Evolutionary conservation across 371 early-diverging fungal genomes (phyloP).

Genomic region (Vairimorpha apis): DNA sequence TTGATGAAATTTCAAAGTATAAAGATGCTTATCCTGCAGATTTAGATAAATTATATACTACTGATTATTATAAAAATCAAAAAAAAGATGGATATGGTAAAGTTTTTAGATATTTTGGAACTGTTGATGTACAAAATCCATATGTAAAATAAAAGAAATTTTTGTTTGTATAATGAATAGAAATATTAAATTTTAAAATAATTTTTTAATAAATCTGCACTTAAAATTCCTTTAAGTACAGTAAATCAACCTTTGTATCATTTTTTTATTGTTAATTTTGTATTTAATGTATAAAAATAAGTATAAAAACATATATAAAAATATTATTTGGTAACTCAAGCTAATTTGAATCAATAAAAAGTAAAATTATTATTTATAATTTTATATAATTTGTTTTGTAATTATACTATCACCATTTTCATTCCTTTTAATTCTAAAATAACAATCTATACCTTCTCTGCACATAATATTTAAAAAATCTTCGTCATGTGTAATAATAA

Average conservation of each 20-base stretch:
- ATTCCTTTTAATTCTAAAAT: constrained; percentile 60
- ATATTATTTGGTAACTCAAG: no score
- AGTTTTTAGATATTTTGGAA: constrained; percentile 43
- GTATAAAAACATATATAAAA: no score
- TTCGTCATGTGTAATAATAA: constrained; percentile 98
- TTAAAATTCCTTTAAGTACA: no score
- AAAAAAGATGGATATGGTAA: constrained; percentile 56
- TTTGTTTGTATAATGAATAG: no score
- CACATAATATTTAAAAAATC: constrained; percentile 80
- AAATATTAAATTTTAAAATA: no score
- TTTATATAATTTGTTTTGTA: constrained; percentile 31
- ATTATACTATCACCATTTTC: constrained; percentile 45
- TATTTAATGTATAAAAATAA: no score
- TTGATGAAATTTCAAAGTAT: constrained; percentile 5
- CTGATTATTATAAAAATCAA: constrained; percentile 34
- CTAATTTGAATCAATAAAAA: no score
- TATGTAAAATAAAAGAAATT: constrained; percentile 9
- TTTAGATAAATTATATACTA: constrained; percentile 35
- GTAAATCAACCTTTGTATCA: no score
- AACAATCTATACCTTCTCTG: constrained; percentile 57
- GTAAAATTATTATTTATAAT: no score
- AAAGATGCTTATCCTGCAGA: constrained; percentile 8
- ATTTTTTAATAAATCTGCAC: no score
- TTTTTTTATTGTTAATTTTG: no score
- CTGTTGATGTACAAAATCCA: constrained; percentile 11